Evolutionary conservation across 2,329 filamentous ascomycete genomes (phyloP).

Genomic region (Calonectria naviculata): DNA sequence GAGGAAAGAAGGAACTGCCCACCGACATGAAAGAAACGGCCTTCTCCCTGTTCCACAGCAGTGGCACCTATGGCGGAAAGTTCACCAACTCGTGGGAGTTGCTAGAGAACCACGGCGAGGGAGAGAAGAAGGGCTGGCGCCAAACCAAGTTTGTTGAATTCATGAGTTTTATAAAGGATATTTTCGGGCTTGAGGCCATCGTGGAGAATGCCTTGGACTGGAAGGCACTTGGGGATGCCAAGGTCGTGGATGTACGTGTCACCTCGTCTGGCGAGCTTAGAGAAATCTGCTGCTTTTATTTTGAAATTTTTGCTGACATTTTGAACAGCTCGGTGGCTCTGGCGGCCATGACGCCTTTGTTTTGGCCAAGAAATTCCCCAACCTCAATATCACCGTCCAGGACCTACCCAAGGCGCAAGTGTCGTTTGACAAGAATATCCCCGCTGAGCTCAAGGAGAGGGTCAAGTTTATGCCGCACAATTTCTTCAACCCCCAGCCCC

Average conservation of each 20-base stretch:
- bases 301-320: background rate
- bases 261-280: background rate
- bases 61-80: background rate
- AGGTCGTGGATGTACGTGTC: background rate
- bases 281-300: too few species aligned
- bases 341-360: conserved; percentile 37
- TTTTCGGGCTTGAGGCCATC: background rate
- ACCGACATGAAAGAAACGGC: background rate
- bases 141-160: background rate
- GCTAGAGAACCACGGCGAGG: background rate
- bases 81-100: conserved; percentile 1
- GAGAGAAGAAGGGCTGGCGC: background rate
- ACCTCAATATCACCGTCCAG: conserved; percentile 49
- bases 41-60: background rate
- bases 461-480: conserved; percentile 49
- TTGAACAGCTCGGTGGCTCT: conserved; percentile 39
- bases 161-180: background rate
- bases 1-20: background rate
- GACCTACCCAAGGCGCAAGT: background rate
- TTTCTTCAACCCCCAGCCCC: conserved; percentile 50
- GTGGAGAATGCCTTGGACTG: background rate
- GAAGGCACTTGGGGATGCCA: background rate
- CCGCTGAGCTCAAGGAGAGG: conserved; percentile 42
- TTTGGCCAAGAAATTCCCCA: conserved; percentile 37
- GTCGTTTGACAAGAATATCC: background rate